Evolutionary conservation across 495 filamentous ascomycete species (phyloP), one percentile per base, ranked within the genome.

Genomic region (Xylaria castorea): DNA sequence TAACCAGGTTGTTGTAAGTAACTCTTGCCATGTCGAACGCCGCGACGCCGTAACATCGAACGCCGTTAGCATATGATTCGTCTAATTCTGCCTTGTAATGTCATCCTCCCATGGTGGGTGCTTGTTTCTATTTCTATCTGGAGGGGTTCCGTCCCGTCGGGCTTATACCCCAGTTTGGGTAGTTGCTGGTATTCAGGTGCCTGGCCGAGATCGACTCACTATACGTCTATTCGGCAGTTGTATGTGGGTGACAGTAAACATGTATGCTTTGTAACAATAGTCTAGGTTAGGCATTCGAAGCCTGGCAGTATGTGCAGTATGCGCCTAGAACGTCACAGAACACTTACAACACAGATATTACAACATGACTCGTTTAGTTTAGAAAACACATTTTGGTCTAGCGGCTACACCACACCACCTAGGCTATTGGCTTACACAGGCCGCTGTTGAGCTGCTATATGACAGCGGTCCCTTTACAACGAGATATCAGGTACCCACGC

Each of bases 141-240:
- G 44, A 46, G 51, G 70, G 20, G 48, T 12, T 20, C 38, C 38
- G 38, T 22, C 53, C 51, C 51, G 42, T 67, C 70, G 63, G 70
- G 30, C 50, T 66, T 72, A 72, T 72, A 72, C 63, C 70, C 63
- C 61, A 71, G 63, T 67, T 66, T 50, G 58, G 63, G 34, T 61
- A 60, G 62, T 38, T 70, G 57, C 27, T 60, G 27, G 40, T 48
- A 27, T 61, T 38, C 55, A 70, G 57, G 48, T 70, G 38, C 44
- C 44, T 50, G 67, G 42, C 36, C 40, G 55, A 50, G 66, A 69
- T 60, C 50, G 6, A 36, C 34, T 69, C 36, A 69, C 51, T 46
- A 69, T 51, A 64, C 27, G 20, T 40, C 42, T 27, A 55, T 65
- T 44, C 69, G 58, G 61, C 69, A 71, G 61, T 65, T 65, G 58